A percentile compares a stretch with the other conserved stretches of the same genome.
phyloP scores from a whole-genome alignment of 2,329 filamentous ascomycete genomes.

The Fusarium avenaceum region DNA sequence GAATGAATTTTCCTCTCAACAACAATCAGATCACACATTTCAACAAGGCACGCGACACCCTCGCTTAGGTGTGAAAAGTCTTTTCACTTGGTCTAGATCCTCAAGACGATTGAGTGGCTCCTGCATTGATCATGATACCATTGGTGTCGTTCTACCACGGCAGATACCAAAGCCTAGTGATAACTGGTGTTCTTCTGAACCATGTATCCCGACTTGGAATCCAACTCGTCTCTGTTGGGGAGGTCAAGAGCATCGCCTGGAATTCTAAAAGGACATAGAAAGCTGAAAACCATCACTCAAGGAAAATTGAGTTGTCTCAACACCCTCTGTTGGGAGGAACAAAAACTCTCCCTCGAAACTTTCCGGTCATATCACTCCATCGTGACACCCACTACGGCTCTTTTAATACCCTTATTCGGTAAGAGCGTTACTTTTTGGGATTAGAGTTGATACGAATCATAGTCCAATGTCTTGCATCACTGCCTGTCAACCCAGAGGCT shows the following conservation, averaged over 20 bases:
- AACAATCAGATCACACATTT: not conserved
- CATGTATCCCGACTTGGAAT: no score
- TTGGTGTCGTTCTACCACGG: not conserved
- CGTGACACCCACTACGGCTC: no score
- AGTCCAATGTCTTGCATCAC: no score
- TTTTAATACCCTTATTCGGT: no score
- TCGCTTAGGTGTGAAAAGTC: no score
- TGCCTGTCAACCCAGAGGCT: no score
- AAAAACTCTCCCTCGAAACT: not conserved
- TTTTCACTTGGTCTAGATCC: not conserved
- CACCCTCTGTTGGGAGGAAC: not conserved
- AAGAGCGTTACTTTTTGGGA: no score
- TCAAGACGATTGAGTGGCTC: not conserved
- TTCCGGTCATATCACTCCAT: not conserved
- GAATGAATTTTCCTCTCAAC: not conserved
- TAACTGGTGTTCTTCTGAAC: no score
- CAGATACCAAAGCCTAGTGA: no score
- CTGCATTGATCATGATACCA: not conserved
- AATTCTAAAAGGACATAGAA: not conserved
- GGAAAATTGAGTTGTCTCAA: not conserved
- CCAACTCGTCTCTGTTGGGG: not conserved
- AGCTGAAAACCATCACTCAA: slow-evolving; percentile 12
- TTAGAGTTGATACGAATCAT: no score
- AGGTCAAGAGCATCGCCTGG: not conserved
- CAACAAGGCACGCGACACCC: not conserved